Evolutionary conservation across 192 early-diverging fungal genomes (phyloP), one percentile per base, ranked within the genome.

Genomic region (Mortierella hygrophila): DNA sequence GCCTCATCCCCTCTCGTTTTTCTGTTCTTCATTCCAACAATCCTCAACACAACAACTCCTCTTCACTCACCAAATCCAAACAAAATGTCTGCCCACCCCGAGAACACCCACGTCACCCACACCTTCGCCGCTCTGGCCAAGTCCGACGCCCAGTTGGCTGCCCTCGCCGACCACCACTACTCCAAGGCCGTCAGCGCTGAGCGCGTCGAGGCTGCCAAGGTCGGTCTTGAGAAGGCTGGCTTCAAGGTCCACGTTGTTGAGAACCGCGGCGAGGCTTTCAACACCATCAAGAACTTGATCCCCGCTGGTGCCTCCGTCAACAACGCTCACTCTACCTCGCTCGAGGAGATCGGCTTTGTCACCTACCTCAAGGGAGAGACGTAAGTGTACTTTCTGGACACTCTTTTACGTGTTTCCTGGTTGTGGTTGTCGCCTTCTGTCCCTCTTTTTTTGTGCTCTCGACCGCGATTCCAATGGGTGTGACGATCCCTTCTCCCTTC

Each of bases 291-390:
- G 88, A 69, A 37, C 40, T 20, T 87, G 46, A 88, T 89, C 72
- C 88, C 88, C 10, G 74, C 78, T 21, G 88, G 88, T 35, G 69
- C 73, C 47, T 72, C 65, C 20, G 81, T 88, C 52, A 88, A 80
- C 81, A 89, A 88, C 40, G 88, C 77, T 21, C 86, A 89, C 72
- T 88, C 86, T 11, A 89, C 88, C 11, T 69, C 88, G 3, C 74
- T 89, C 46, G 88, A 88, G 68, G 85, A 89, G 88, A 88, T 89
- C n/a, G 88, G 88, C 3, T 89, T 89, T 76, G 83, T 89, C 49
- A 83, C 76, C 71, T 89, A 88, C 75, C 85, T 89, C 73, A 89
- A 88, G 72, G 88, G 82, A 8, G 86, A 85, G 57, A 81, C 85
- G 79, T 81, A 81, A 81, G 79, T 81, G 20, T 21, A 16, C 49